Evolutionary conservation across 176 grass and related monocot species (phyloP).

Genomic region (Dendrocalamus sinicus): DNA sequence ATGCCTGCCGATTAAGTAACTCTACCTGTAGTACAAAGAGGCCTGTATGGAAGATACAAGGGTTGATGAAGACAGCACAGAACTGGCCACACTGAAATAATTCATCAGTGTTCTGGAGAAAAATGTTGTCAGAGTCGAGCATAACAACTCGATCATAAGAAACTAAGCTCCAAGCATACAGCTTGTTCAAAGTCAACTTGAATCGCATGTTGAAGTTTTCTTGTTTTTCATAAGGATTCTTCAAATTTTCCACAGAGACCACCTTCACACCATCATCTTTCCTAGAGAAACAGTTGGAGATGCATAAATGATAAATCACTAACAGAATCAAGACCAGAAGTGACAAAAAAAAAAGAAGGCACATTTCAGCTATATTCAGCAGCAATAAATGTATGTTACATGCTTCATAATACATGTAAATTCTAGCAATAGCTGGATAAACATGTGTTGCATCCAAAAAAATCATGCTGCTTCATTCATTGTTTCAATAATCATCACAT

Average conservation of each 20-base stretch:
- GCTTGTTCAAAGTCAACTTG: slow-evolving; percentile 95
- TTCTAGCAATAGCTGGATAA: background rate
- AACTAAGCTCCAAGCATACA: slow-evolving; percentile 86
- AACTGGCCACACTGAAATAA: slow-evolving; percentile 91
- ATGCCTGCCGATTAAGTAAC: background rate
- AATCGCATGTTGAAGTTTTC: slow-evolving; percentile 88
- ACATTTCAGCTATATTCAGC: background rate
- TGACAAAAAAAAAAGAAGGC: background rate
- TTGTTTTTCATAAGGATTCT: slow-evolving; percentile 93
- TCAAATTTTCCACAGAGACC: slow-evolving; percentile 86
- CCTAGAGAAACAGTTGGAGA: slow-evolving; percentile 59
- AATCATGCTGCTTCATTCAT: background rate
- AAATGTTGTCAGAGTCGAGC: slow-evolving; percentile 96
- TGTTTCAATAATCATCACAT: background rate
- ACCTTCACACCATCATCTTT: slow-evolving; percentile 93
- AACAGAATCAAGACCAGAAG: background rate
- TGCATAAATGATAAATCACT: slow-evolving; percentile 43
- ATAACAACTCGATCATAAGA: slow-evolving; percentile 87
- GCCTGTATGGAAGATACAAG: slow-evolving; percentile 95
- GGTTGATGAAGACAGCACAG: slow-evolving; percentile 95
- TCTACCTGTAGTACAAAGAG: slow-evolving; percentile 94
- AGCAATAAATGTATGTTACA: background rate
- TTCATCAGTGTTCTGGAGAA: slow-evolving; percentile 93
- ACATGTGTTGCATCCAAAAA: background rate
- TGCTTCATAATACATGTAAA: slow-evolving; percentile 17